Evolutionary conservation across 2,329 filamentous ascomycete species (phyloP), one percentile per base, ranked within the genome.

Genomic region (Hypoxylon sp.): DNA sequence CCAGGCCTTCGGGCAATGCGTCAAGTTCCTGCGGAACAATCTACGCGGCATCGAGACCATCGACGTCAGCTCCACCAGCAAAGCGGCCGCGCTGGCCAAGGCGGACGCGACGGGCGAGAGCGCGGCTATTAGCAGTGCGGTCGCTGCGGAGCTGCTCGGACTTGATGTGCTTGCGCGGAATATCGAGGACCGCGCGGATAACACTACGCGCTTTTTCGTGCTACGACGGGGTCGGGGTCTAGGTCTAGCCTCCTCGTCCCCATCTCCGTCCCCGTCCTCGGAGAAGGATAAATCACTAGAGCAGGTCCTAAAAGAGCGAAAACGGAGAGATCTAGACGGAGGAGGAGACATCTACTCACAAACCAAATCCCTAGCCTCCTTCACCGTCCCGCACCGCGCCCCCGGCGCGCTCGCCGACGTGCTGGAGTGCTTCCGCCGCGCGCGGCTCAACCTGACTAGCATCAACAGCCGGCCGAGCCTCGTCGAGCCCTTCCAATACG

Each of bases 1-100:
- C 8, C 96, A 99, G 80, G 96, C 94, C 27, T 97, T 96, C 84
- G 94, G 94, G 25, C 96, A 99, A 81, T 97, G 94, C 79, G 89
- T 89, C 46, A 79, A 76, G 7, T 97, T 97, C 79, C 85, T 97
- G 25, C 83, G 85, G 7, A 82, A 84, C 27, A 83, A 92, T 73
- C 86, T 97, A 67, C 89, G 89, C 71, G 87, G 87, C 46, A 84
- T 90, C n/a, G 93, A 97, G 80, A 86, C 90, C 55, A 87, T 95
- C 64, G 94, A 98, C 76, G 90, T 93, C 45, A 91, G 89, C 65
- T 96, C 72, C 27, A 99, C 96, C 5, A 94, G 91, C 71, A 90
- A 89, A 69, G 96, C 93, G 0, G 95, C 94, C 0, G 89, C 95
- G 78, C 85, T 96, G 37, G 91, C 91, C 0, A 82, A 84, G 41